Evolutionary conservation across 163 green algal species (phyloP), one percentile per base, ranked within the genome.

Genomic region (Picocystis sp.): DNA sequence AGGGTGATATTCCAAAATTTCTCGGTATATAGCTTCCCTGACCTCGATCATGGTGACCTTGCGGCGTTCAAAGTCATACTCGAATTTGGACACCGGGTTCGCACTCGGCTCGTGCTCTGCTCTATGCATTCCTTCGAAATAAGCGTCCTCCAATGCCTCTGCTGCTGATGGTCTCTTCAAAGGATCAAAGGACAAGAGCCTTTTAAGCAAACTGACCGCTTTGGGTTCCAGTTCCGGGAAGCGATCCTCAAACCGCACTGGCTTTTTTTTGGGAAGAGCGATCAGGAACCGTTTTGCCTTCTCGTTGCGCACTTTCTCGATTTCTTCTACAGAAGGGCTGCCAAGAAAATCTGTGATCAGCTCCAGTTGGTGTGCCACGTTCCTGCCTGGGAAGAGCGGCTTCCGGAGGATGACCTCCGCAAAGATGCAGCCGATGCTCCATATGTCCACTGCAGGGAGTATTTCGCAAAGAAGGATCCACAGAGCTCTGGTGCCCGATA

Each of bases 351-450:
- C 90, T 13, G 90, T 99, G 74, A 99, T 99, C 17, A 99, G 78
- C 75, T 99, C 90, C 60, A 99, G 68, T 79, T 99, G 90, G 68
- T 99, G 86, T 35, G 96, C 91, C 29, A 95, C 89, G 64, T 99
- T 99, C 55, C 82, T 76, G 1, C 90, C 90, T 1, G 90, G 88
- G 65, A 99, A 99, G 54, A 99, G 74, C 24, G 90, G 90, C 69
- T 88, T 90, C 38, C 90, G 85, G 50, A 90, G 71, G 59, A 98
- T 64, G 42, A 93, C 70, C 70, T 98, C 89, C 2, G 89, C 89
- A 75, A 98, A 98, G 64, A 98, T 98, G 79, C 89, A 98, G 24
- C 82, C 82, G 19, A 94, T 87, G 53, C 56, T 79, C 89, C 89
- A 96, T 56, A 95, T 94, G 81, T 98, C 89, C 54, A 99, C 96